phyloP scores from a whole-genome alignment of 2,329 filamentous ascomycete species.

The Aspergillus nomiae region DNA sequence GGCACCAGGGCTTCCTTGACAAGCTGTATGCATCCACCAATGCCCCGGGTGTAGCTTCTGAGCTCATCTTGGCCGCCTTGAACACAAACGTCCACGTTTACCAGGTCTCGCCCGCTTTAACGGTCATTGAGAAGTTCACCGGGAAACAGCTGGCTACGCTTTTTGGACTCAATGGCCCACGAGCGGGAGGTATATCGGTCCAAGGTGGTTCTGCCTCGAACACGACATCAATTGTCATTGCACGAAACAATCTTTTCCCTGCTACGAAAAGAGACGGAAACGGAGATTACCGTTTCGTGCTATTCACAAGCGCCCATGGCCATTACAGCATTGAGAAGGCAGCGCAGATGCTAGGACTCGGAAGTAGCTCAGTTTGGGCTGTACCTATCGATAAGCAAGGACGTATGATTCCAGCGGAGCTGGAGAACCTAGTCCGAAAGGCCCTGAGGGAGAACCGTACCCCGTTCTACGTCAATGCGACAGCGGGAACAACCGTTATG shows the following conservation, averaged over 20 bases:
- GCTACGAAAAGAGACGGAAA: constrained; percentile 75
- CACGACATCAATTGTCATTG: constrained; percentile 79
- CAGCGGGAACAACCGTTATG: constrained; percentile 89
- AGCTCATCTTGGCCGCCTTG: constrained; percentile 78
- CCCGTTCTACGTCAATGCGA: constrained; percentile 93
- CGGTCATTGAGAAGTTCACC: constrained; percentile 83
- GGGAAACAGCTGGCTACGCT: constrained; percentile 70
- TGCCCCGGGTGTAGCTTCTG: constrained; percentile 80
- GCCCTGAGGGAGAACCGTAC: constrained; percentile 70
- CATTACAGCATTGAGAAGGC: constrained; percentile 96
- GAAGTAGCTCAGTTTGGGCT: constrained; percentile 69
- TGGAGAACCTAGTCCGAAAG: constrained; percentile 64
- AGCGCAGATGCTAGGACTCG: constrained; percentile 85
- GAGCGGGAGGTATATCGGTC: constrained; percentile 70
- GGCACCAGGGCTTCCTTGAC: constrained; percentile 94
- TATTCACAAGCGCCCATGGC: constrained; percentile 87
- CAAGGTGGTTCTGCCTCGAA: constrained; percentile 87
- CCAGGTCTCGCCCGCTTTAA: constrained; percentile 86
- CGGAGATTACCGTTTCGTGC: constrained; percentile 63
- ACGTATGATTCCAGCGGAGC: constrained; percentile 67
- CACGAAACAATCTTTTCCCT: constrained; percentile 82
- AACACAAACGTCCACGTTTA: constrained; percentile 97
- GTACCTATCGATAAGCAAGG: constrained; percentile 75
- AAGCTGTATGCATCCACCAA: constrained; percentile 93
- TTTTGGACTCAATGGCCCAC: constrained; percentile 73